Evolutionary conservation across 2,329 filamentous ascomycete genomes (phyloP).

Genomic region (Chalara sp.): DNA sequence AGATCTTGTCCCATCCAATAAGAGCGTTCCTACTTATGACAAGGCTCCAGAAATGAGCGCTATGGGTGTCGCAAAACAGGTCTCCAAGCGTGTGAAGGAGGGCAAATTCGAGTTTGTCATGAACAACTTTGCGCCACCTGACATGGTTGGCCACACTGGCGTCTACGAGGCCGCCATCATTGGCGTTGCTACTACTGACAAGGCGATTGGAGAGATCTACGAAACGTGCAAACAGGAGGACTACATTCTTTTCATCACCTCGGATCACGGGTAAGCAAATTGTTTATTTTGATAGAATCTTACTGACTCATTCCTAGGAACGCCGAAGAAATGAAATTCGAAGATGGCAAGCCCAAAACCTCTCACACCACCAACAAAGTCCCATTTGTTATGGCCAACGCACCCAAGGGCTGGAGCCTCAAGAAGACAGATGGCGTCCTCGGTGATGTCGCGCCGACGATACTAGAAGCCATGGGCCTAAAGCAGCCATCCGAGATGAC

Average conservation of each 20-base stretch:
- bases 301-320: conserved; percentile 43
- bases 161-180: conserved; percentile 91
- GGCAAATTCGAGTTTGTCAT: conserved; percentile 93
- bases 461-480: conserved; percentile 86
- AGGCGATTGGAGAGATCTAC: conserved; percentile 86
- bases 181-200: conserved; percentile 80
- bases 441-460: conserved; percentile 92
- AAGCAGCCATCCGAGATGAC: conserved; percentile 90
- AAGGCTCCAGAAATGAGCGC: conserved; percentile 94
- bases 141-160: conserved; percentile 99
- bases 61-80: conserved; percentile 80
- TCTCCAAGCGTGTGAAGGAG: conserved; percentile 78
- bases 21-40: conserved; percentile 87
- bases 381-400: conserved; percentile 96
- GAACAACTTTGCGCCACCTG: conserved; percentile 99
- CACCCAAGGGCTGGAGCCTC: conserved; percentile 80
- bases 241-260: conserved; percentile 91
- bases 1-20: conserved; percentile 80
- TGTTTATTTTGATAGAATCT: background rate
- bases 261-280: conserved; percentile 72
- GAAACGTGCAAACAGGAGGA: conserved; percentile 90
- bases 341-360: conserved; percentile 94
- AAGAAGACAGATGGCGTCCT: conserved; percentile 78
- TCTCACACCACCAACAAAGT: conserved; percentile 98
- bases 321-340: conserved; percentile 97